A percentile compares a stretch with the other conserved stretches of the same genome.
Conservation (phyloP, 768 basidiomycete species). For the Psilocybe azurescens region DNA sequence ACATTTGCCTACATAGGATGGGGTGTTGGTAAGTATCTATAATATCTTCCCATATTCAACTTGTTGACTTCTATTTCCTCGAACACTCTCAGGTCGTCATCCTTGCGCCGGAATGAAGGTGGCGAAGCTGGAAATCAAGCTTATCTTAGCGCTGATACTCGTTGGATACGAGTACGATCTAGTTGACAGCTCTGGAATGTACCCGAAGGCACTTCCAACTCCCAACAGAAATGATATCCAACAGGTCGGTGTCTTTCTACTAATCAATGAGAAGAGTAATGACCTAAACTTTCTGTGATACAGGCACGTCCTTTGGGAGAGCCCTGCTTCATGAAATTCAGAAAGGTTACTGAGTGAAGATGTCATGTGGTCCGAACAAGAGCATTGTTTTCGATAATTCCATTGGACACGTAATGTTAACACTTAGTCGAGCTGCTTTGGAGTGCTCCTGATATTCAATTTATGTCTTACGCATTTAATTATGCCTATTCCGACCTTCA, state of each 20-base stretch:
- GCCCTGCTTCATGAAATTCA: conserved; percentile 9
- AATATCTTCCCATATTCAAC: too few species aligned
- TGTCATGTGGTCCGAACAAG: too few species aligned
- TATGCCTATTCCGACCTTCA: too few species aligned
- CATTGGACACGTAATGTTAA: too few species aligned
- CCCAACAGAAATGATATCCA: conserved; percentile 39
- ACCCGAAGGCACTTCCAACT: conserved; percentile 28
- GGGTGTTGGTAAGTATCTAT: conserved; percentile 20
- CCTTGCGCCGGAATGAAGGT: conserved; percentile 44
- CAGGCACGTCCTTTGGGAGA: conserved; percentile 15
- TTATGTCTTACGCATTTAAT: too few species aligned
- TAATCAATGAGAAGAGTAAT: too few species aligned
- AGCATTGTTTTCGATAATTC: too few species aligned
- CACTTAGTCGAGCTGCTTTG: too few species aligned
- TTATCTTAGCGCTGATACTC: conserved; percentile 38
- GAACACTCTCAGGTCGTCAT: conserved; percentile 35
- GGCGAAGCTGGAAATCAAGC: conserved; percentile 45
- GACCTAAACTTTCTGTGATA: not conserved
- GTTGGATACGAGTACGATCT: conserved; percentile 38
- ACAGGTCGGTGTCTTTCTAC: conserved; percentile 12
- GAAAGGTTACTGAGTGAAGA: not conserved
- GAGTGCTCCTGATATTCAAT: too few species aligned
- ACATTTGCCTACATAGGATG: conserved; percentile 20
- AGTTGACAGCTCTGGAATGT: conserved; percentile 36
- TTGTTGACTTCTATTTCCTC: not conserved